These are phyloP conservation scores for Cylindrotheca fusiformis DNA, from an alignment of 108 stramenopile genomes.

Conservation along the genomic window DNA sequence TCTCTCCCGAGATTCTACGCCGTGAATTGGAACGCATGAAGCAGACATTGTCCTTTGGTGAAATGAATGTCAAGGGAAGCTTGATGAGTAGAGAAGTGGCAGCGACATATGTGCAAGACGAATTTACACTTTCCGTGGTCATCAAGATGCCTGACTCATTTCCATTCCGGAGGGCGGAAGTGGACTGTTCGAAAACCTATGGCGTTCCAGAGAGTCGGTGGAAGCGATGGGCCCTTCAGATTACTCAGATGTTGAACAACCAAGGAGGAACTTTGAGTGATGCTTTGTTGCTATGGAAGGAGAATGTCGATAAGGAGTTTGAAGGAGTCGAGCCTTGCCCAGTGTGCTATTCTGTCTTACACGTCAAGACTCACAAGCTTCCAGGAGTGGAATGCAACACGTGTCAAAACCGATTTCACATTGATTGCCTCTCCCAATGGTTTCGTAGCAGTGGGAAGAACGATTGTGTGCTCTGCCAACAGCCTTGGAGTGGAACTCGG, in stretches of 20 bases:
- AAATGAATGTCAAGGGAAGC: constrained; percentile 77
- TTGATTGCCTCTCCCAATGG: constrained; percentile 92
- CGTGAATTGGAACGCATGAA: constrained; percentile 66
- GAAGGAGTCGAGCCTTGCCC: constrained; percentile 99
- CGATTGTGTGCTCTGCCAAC: constrained; percentile 92
- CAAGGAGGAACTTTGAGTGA: constrained; percentile 85
- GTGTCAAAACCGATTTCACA: constrained; percentile 90
- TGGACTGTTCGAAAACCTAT: constrained; percentile 77
- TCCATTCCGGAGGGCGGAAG: constrained; percentile 79
- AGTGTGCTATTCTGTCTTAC: constrained; percentile 94
- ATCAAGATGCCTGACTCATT: constrained; percentile 72
- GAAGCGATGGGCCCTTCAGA: constrained; percentile 79
- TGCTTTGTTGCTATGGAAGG: constrained; percentile 94
- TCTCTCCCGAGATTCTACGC: constrained; percentile 68
- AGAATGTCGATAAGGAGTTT: constrained; percentile 97
- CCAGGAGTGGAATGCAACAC: constrained; percentile 84
- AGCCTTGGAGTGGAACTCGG: constrained; percentile 64
- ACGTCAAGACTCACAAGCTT: constrained; percentile 85
- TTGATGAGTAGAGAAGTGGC: constrained; percentile 67
- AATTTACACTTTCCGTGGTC: constrained; percentile 73
- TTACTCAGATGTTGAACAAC: constrained; percentile 82
- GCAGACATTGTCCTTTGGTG: constrained; percentile 55
- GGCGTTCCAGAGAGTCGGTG: constrained; percentile 72
- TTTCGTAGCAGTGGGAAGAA: constrained; percentile 89
- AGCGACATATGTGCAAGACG: constrained; percentile 83